Evolutionary conservation across 2,329 filamentous ascomycete species (phyloP).

Genomic region (Aspergillus arachidicola): DNA sequence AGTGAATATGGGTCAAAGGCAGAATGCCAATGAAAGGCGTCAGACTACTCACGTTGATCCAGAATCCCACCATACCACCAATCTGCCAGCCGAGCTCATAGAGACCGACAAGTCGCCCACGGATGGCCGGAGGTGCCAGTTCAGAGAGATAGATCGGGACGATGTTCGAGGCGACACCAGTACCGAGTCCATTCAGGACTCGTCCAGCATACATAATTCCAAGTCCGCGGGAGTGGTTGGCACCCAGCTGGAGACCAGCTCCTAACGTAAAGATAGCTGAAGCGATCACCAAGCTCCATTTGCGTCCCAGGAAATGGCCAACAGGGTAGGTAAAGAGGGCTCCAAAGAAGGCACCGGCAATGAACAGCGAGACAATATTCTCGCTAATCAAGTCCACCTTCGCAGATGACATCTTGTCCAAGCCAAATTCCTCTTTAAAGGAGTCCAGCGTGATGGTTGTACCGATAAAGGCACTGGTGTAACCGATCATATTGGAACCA

Average conservation of each 20-base stretch:
- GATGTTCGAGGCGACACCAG: conserved; percentile 57
- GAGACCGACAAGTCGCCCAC: conserved; percentile 56
- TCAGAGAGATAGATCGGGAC: conserved; percentile 61
- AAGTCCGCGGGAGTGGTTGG: conserved; percentile 60
- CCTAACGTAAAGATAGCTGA: conserved; percentile 67
- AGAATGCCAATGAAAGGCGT: neutral
- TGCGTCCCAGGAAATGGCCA: conserved; percentile 66
- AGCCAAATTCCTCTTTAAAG: conserved; percentile 68
- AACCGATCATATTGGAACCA: conserved; percentile 61
- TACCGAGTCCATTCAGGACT: conserved; percentile 56
- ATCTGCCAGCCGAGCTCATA: conserved; percentile 58
- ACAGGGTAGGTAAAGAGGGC: conserved; percentile 65
- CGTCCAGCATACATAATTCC: conserved; percentile 58
- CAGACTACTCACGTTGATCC: conserved; percentile 40
- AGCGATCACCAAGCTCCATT: conserved; percentile 63
- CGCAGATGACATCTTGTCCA: conserved; percentile 52
- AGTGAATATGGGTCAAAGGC: too few species aligned
- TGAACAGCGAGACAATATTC: conserved; percentile 77
- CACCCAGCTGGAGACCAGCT: conserved; percentile 68
- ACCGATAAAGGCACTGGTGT: conserved; percentile 76
- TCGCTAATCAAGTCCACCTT: conserved; percentile 64
- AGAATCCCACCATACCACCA: conserved; percentile 49
- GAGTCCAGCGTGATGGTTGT: conserved; percentile 71
- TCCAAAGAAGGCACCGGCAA: conserved; percentile 81
- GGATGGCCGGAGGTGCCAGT: conserved; percentile 56